Conservation (phyloP, 1,139 yeast species). For the Nakaseomyces kungkrabaensis region DNA sequence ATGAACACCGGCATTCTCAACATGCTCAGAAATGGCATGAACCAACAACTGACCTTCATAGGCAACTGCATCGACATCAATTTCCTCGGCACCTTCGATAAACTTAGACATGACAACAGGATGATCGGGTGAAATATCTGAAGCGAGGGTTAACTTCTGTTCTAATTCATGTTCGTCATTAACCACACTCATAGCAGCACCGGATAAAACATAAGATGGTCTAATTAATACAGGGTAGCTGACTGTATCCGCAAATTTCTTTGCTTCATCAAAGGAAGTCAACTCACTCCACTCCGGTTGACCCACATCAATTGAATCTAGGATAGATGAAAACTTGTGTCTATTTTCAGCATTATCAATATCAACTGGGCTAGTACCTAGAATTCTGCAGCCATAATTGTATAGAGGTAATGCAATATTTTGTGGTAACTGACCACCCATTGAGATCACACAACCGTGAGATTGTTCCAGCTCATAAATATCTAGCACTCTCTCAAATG, state of each 20-base stretch:
- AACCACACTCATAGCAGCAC: constrained; percentile 98
- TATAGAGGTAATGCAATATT: constrained; percentile 85
- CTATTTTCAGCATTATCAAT: constrained; percentile 97
- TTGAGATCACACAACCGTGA: constrained; percentile 86
- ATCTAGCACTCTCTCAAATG: constrained; percentile 94
- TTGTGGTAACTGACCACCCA: constrained; percentile 97
- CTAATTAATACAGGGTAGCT: constrained; percentile 95
- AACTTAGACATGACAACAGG: constrained; percentile 97
- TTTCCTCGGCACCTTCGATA: constrained; percentile 91
- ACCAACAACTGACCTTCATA: constrained; percentile 76
- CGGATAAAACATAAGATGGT: constrained; percentile 93
- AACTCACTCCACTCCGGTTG: constrained; percentile 98
- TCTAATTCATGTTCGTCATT: constrained; percentile 69
- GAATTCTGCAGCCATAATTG: constrained; percentile 72
- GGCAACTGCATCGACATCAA: constrained; percentile 96
- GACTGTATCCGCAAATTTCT: constrained; percentile 71
- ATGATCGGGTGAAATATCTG: constrained; percentile 87
- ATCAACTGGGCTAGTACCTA: constrained; percentile 92
- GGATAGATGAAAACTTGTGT: constrained; percentile 90
- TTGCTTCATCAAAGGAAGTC: constrained; percentile 78
- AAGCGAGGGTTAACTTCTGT: constrained; percentile 71
- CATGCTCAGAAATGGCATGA: constrained; percentile 96
- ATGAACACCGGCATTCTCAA: constrained; percentile 97
- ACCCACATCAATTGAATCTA: constrained; percentile 85
- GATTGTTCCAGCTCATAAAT: constrained; percentile 88